Conservation (phyloP, 2,329 filamentous ascomycete species). For the Gnomoniopsis smithogilvyi region DNA sequence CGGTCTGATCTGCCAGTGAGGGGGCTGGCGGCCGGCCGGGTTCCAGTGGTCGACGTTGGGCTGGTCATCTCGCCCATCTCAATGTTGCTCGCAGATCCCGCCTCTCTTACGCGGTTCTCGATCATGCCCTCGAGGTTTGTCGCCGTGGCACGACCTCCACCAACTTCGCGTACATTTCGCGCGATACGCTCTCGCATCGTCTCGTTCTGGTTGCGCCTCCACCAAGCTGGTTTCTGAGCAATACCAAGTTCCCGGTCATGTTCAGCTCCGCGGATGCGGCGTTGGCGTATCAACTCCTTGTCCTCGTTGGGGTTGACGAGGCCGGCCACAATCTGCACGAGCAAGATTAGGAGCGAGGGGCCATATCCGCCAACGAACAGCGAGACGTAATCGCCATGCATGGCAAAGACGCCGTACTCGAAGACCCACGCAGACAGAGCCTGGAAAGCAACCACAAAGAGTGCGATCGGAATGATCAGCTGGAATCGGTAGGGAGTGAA, state of each 20-base stretch:
- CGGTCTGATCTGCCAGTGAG: constrained; percentile 43
- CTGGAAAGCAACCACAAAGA: constrained; percentile 57
- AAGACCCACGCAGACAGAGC: constrained; percentile 57
- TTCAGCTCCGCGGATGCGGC: constrained; percentile 51
- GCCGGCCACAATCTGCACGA: constrained; percentile 52
- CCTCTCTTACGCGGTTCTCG: constrained; percentile 19
- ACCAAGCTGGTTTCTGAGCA: constrained; percentile 63
- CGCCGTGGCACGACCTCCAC: constrained; percentile 43
- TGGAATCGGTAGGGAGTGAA: constrained; percentile 57
- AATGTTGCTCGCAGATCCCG: constrained; percentile 2
- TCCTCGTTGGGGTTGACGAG: constrained; percentile 69
- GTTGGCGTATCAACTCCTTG: constrained; percentile 60
- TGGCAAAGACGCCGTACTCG: constrained; percentile 54
- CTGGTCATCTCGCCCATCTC: constrained; percentile 29
- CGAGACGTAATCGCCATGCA: constrained; percentile 46
- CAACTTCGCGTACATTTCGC: constrained; percentile 53
- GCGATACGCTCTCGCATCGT: constrained; percentile 50
- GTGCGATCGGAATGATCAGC: constrained; percentile 50
- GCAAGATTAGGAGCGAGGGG: constrained; percentile 55
- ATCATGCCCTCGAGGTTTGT: constrained; percentile 34
- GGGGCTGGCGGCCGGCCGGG: constrained; percentile 20
- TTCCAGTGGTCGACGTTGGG: constrained; percentile 15
- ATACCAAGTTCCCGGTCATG: constrained; percentile 61
- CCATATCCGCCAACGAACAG: constrained; percentile 63
- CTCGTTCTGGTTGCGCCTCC: constrained; percentile 45